These are phyloP conservation scores for Isatis lusitanica DNA, from an alignment of 441 rosid species.

Conservation along the genomic window DNA sequence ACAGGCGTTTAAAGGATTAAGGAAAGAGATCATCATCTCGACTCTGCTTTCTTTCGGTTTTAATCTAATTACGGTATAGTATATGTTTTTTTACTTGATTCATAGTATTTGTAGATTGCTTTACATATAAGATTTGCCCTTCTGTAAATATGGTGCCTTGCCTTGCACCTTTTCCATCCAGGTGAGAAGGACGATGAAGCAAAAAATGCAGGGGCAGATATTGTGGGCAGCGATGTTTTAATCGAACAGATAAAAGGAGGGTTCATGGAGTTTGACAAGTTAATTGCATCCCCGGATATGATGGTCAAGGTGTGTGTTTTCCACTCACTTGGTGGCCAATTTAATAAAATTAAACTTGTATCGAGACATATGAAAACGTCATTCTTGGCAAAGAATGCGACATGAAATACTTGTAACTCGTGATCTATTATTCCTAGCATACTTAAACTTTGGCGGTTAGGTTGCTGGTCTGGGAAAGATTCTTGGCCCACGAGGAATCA, in stretches of 20 bases:
- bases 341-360: neutral
- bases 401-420: neutral
- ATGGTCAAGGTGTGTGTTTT: constrained; percentile 85
- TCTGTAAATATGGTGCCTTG: too few species aligned
- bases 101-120: too few species aligned
- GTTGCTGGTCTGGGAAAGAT: constrained; percentile 96
- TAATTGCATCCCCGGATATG: constrained; percentile 98
- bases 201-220: constrained; percentile 97
- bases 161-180: constrained; percentile 38
- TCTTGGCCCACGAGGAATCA: constrained; percentile 98
- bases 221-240: constrained; percentile 95
- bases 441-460: constrained; percentile 44
- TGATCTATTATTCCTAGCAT: neutral
- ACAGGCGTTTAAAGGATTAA: too few species aligned
- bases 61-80: too few species aligned
- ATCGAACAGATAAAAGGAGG: constrained; percentile 92
- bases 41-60: too few species aligned
- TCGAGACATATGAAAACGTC: neutral
- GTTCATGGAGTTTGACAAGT: constrained; percentile 96
- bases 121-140: too few species aligned
- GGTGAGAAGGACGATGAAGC: constrained; percentile 98
- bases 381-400: neutral
- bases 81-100: too few species aligned
- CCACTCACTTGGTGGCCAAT: neutral
- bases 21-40: too few species aligned